Base-by-base conservation (phyloP, 129 eudicot species). In the Flaveria ramosissima region DNA sequence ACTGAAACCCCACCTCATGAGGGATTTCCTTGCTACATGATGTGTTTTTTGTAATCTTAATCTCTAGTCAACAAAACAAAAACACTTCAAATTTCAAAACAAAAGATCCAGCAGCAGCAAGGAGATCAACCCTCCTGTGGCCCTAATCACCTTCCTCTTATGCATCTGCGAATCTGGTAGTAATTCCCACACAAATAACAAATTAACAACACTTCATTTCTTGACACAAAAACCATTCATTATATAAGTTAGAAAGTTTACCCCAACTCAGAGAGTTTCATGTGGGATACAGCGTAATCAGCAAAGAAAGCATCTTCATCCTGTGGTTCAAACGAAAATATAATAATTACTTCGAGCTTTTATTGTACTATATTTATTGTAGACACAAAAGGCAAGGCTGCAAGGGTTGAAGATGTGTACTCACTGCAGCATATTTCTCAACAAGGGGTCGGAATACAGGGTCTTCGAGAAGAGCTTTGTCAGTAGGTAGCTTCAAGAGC, bases 231-330 rank as follows among this genome's bases (percentile, higher is more conserved):
- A 13, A 15, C 6, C 17, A 19, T 19, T 0, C 17, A 19, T 19
- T 0, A 14, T 5, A 64, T 4, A 53, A 60, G 21, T 30, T 23
- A 17, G 14, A 24, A 64, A 53, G 27, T 19, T 73, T 71, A 92
- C 96, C 97, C 97, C 56, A 92, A 86, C 84, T 92, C 97, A 11
- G 92, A 92, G 45, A 92, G 91, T 83, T 89, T 92, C 80, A 92
- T 78, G 84, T 92, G 96, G 51, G 97, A 84, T 20, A 83, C 92
- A 0, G 89, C 96, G 73, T 92, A 92, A 76, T 92, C 97, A 0
- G 82, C 86, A 53, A 92, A 92, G 86, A 89, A 92, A 16, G 92
- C 91, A 76, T 92, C 97, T 84, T 89, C 96, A 61, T 89, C 92
- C 97, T 91, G 80, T 91, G 81, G 24, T 53, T 46, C 76, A 53